Conservation (phyloP, 441 rosid genomes). For the Iberis amara region DNA sequence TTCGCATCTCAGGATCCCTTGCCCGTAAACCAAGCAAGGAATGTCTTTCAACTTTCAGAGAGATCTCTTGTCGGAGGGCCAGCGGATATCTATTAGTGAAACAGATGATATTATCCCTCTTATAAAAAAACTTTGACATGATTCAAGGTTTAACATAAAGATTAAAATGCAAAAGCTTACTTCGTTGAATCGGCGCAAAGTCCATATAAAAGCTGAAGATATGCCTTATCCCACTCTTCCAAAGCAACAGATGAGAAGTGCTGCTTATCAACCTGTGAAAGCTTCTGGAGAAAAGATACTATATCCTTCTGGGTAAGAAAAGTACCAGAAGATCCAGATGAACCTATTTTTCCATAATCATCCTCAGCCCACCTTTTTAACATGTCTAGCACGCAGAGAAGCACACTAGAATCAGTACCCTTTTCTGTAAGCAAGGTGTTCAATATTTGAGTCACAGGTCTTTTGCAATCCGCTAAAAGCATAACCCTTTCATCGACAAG, state of each 20-base stretch:
- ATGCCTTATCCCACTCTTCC: constrained; percentile 91
- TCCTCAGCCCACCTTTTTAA: constrained; percentile 89
- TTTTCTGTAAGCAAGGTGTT: constrained; percentile 81
- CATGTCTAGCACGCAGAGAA: constrained; percentile 78
- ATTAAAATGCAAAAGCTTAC: constrained; percentile 39
- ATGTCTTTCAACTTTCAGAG: constrained; percentile 93
- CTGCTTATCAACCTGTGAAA: constrained; percentile 89
- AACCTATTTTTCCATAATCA: constrained; percentile 54
- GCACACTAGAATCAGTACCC: constrained; percentile 85
- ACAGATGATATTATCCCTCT: constrained; percentile 17
- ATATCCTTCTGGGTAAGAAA: constrained; percentile 75
- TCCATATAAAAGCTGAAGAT: constrained; percentile 91
- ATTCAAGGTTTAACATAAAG: constrained; percentile 8
- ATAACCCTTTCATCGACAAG: constrained; percentile 85
- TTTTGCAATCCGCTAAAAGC: constrained; percentile 81
- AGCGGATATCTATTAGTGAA: constrained; percentile 53
- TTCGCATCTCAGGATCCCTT: constrained; percentile 88
- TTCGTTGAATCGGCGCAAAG: constrained; percentile 79
- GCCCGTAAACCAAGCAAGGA: constrained; percentile 96
- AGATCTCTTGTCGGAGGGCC: constrained; percentile 80
- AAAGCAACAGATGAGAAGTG: constrained; percentile 55
- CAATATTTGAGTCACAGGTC: constrained; percentile 65
- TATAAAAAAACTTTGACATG: constrained; percentile 5
- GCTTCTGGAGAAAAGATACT: constrained; percentile 81
- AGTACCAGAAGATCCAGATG: constrained; percentile 40